These are phyloP conservation scores for Solanum boliviense DNA, from an alignment of 257 asterid species.

Conservation along the genomic window DNA sequence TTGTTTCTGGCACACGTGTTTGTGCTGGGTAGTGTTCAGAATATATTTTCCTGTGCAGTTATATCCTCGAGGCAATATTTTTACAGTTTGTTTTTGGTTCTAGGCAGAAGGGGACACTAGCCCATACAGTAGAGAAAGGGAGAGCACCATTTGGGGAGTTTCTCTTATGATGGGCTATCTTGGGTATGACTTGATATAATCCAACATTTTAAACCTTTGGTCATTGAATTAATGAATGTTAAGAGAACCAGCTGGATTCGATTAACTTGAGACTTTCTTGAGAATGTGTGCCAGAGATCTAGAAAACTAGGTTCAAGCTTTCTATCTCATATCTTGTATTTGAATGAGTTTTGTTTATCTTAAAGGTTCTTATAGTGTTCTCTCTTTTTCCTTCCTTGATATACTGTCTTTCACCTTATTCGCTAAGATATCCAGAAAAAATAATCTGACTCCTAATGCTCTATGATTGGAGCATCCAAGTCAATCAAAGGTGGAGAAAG, in stretches of 20 bases:
- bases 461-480: background rate
- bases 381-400: background rate
- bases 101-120: constrained; percentile 77
- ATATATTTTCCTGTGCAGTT: background rate
- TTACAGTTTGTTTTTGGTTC: constrained; percentile 11
- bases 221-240: background rate
- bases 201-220: background rate
- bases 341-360: background rate
- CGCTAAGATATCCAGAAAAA: background rate
- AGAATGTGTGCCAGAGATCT: background rate
- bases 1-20: background rate
- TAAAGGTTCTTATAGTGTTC: background rate
- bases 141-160: constrained; percentile 98
- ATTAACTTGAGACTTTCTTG: background rate
- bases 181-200: constrained; percentile 48
- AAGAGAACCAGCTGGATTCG: background rate
- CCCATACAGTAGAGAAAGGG: constrained; percentile 74
- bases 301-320: background rate
- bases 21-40: background rate
- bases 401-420: background rate
- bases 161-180: constrained; percentile 94
- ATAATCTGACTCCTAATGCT: background rate
- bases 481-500: background rate
- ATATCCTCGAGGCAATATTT: background rate
- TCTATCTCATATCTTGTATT: background rate